Percentiles rank a stretch among this genome's conserved stretches.
phyloP scores from a whole-genome alignment of 2,329 filamentous ascomycete species.

The Monilinia laxa region DNA sequence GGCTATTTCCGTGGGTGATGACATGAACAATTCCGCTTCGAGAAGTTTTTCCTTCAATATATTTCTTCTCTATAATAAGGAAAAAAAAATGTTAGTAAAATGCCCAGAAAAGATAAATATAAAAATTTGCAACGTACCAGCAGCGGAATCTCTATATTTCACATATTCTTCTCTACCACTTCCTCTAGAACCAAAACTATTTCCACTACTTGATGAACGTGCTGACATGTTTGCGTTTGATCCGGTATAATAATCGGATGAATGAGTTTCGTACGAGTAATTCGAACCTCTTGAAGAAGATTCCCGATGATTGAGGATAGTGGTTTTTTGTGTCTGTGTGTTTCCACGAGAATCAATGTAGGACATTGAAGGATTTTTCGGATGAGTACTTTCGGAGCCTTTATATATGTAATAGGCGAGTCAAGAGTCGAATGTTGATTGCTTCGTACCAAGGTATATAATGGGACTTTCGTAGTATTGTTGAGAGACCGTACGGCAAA shows the following conservation, averaged over 20 bases:
- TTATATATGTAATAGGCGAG: not conserved
- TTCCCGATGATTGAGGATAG: conserved; percentile 5
- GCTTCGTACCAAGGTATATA: not conserved
- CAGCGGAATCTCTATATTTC: conserved; percentile 11
- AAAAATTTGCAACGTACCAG: not conserved
- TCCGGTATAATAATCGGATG: conserved; percentile 12
- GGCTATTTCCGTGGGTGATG: not conserved
- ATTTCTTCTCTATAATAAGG: not conserved
- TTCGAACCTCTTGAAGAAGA: conserved; percentile 4
- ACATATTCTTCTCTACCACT: conserved; percentile 8
- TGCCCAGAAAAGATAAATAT: not conserved
- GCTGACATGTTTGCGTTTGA: conserved; percentile 9
- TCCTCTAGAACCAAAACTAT: not conserved
- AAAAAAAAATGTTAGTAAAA: not conserved
- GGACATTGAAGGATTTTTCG: conserved; percentile 4
- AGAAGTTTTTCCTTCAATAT: conserved; percentile 9
- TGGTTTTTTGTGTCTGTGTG: conserved; percentile 6
- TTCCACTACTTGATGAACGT: conserved; percentile 6
- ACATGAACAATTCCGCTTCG: not conserved
- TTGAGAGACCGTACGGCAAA: not conserved
- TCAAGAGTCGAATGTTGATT: not conserved
- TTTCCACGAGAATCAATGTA: conserved; percentile 18
- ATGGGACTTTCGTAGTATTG: not conserved
- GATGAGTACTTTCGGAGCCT: conserved; percentile 11
- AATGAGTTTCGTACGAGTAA: conserved; percentile 2